Evolutionary conservation across 306 rosid genomes (phyloP), one percentile per base, ranked within the genome.

Genomic region (Carpinus fangiana): DNA sequence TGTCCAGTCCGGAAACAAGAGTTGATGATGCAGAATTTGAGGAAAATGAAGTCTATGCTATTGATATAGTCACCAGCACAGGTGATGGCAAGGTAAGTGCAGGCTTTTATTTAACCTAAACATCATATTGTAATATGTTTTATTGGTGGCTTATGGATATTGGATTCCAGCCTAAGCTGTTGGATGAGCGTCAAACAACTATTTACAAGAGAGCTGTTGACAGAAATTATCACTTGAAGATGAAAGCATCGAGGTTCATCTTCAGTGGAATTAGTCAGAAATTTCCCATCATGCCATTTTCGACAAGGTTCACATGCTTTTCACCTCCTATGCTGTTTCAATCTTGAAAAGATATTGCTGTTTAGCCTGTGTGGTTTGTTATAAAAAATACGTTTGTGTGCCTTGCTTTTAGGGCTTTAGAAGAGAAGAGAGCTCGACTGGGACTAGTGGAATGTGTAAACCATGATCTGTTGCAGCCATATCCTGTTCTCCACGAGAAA

Each of bases 181-280:
- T 96, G 94, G 99, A 96, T 80, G 99, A 96, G 87, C 93, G 88
- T 85, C 98, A 96, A 87, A 96, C 99, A 21, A 93, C 99, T 57
- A 89, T 96, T 65, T 96, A 96, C 50, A 96, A 96, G 83, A 89
- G 99, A 82, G 99, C 99, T 46, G 99, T 96, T 75, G 99, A 96
- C 82, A 91, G 88, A 89, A 91, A 47, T 73, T 96, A 96, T 83
- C 94, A 93, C 85, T 81, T 96, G 84, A 96, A 96, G 88, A 96
- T 96, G 96, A 96, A 93, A 83, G 95, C 99, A 14, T 96, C 99
- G 79, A 87, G 99, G 88, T 96, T 93, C 76, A 93, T 96, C 78
- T 96, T 96, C 90, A 96, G 99, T 81, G 99, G 93, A 82, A 96
- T 96, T 36, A 91, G 82, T 78, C 96, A 91, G 85, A 96, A 48